phyloP scores from a whole-genome alignment of 176 grass and related monocot species.

The Zoysia japonica region DNA sequence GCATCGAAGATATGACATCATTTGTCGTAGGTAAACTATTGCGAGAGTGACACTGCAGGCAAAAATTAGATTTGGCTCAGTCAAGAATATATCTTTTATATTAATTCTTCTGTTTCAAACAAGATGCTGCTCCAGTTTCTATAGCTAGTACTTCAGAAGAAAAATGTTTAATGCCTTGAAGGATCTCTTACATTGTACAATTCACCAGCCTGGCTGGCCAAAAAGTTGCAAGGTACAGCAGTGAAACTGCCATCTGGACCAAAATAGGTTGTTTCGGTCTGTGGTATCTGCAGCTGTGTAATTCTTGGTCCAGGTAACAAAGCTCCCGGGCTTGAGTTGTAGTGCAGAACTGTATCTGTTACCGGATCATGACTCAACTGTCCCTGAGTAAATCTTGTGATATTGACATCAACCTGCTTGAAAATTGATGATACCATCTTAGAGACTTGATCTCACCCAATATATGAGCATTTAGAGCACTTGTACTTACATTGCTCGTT shows the following conservation, averaged over 20 bases:
- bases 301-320: slow-evolving; percentile 37
- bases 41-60: slow-evolving; percentile 14
- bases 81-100: background rate
- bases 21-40: slow-evolving; percentile 10
- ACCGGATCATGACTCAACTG: slow-evolving; percentile 18
- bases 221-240: slow-evolving; percentile 26
- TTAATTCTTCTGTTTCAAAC: slow-evolving; percentile 18
- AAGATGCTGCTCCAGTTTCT: background rate
- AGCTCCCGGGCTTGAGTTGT: slow-evolving; percentile 27
- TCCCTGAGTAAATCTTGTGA: slow-evolving; percentile 27
- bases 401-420: slow-evolving; percentile 34
- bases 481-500: slow-evolving; percentile 41
- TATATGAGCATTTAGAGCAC: background rate
- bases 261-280: slow-evolving; percentile 28
- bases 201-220: slow-evolving; percentile 21
- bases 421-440: slow-evolving; percentile 32
- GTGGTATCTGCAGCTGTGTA: slow-evolving; percentile 26
- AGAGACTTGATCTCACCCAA: background rate
- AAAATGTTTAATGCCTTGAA: background rate
- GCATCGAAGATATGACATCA: slow-evolving; percentile 18
- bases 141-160: slow-evolving; percentile 1
- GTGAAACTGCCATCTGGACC: background rate
- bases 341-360: slow-evolving; percentile 8
- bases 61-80: slow-evolving; percentile 20
- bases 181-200: slow-evolving; percentile 30